Conservation (phyloP, 345 rosid genomes). For the Salix brachista region DNA sequence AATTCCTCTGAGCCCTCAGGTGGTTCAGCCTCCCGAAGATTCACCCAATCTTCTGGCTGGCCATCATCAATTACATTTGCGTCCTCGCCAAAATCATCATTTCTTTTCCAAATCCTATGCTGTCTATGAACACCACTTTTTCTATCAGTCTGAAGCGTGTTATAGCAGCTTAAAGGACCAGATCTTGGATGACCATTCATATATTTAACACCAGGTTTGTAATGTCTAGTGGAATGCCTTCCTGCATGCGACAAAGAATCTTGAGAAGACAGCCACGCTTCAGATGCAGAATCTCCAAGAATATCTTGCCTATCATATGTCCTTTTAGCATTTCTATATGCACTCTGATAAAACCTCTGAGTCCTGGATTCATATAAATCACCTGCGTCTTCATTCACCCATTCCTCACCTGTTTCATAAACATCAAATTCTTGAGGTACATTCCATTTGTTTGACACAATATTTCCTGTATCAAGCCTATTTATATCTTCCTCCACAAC, state of each 20-base stretch:
- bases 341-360: slow-evolving; percentile 25
- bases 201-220: slow-evolving; percentile 33
- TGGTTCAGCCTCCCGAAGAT: slow-evolving; percentile 31
- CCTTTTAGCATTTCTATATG: slow-evolving; percentile 34
- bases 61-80: slow-evolving; percentile 32
- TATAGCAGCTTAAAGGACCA: slow-evolving; percentile 28
- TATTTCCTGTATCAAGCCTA: slow-evolving; percentile 26
- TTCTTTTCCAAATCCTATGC: slow-evolving; percentile 42
- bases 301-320: slow-evolving; percentile 27
- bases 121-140: slow-evolving; percentile 35
- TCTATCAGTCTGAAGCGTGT: slow-evolving; percentile 32
- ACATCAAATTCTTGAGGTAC: slow-evolving; percentile 30
- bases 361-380: slow-evolving; percentile 24
- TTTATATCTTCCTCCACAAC: slow-evolving; percentile 23
- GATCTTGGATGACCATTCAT: slow-evolving; percentile 27
- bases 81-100: slow-evolving; percentile 37
- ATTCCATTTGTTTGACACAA: slow-evolving; percentile 31
- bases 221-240: slow-evolving; percentile 31
- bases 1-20: slow-evolving; percentile 56
- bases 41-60: slow-evolving; percentile 29
- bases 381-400: slow-evolving; percentile 35
- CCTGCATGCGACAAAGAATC: slow-evolving; percentile 29
- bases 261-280: slow-evolving; percentile 30
- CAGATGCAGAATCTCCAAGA: slow-evolving; percentile 27
- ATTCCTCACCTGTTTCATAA: slow-evolving; percentile 36